Conservation (phyloP, 148 eudicot genomes). For the Fagopyrum esculentum region DNA sequence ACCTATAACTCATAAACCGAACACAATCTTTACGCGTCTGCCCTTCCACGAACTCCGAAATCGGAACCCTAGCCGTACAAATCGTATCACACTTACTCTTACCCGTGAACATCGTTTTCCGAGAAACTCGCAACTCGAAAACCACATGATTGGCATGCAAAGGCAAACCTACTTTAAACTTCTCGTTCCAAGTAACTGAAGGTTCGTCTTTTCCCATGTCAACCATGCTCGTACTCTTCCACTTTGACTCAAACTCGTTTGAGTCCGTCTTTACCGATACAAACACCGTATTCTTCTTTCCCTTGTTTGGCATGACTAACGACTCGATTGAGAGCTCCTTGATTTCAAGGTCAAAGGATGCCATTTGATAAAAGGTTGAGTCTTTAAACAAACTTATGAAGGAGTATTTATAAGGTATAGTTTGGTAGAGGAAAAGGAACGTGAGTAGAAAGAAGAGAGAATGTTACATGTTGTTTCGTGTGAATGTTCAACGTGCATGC, state of each 20-base stretch:
- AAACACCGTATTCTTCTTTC: conserved; percentile 25
- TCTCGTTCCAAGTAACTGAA: conserved; percentile 53
- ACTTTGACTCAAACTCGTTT: neutral
- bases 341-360: conserved; percentile 24
- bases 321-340: conserved; percentile 43
- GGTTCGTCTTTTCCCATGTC: conserved; percentile 26
- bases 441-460: neutral
- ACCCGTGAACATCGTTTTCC: conserved; percentile 1
- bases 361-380: neutral
- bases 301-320: conserved; percentile 16
- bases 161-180: conserved; percentile 28
- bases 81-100: conserved; percentile 16
- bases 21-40: conserved; percentile 26
- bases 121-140: conserved; percentile 32
- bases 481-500: neutral
- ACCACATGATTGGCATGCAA: conserved; percentile 21
- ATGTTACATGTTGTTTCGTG: neutral
- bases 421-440: neutral
- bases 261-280: conserved; percentile 29
- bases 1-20: conserved; percentile 62
- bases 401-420: neutral
- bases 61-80: conserved; percentile 42
- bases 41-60: conserved; percentile 43
- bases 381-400: neutral
- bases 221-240: conserved; percentile 12